Evolutionary conservation across 73 alveolate genomes (phyloP).

Genomic region (Paramecium octaurelia): DNA sequence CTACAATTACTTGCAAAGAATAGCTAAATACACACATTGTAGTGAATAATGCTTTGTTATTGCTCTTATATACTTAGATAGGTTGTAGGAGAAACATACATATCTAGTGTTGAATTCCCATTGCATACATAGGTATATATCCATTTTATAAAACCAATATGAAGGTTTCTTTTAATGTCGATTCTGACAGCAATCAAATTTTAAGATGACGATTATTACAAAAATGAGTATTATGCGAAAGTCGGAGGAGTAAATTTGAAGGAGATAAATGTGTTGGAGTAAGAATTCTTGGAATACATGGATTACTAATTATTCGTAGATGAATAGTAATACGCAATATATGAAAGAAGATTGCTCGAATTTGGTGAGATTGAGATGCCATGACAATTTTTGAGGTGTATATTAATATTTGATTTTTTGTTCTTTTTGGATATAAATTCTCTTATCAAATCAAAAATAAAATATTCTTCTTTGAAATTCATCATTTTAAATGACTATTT

Average conservation of each 20-base stretch:
- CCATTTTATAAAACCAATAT: background rate
- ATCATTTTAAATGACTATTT: background rate
- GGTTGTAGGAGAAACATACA: slow-evolving; percentile 61
- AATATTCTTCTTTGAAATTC: background rate
- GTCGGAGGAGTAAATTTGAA: slow-evolving; percentile 77
- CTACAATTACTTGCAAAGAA: slow-evolving; percentile 65
- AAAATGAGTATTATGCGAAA: slow-evolving; percentile 76
- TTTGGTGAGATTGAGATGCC: background rate
- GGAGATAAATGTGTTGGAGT: slow-evolving; percentile 75
- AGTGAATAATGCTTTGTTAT: slow-evolving; percentile 65
- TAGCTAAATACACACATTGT: slow-evolving; percentile 70
- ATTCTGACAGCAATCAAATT: slow-evolving; percentile 75
- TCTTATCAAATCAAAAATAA: background rate
- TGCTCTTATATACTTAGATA: slow-evolving; percentile 72
- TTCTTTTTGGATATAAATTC: background rate
- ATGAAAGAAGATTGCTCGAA: slow-evolving; percentile 35
- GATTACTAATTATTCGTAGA: slow-evolving; percentile 69
- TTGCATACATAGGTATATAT: slow-evolving; percentile 66
- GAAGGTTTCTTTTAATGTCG: slow-evolving; percentile 75
- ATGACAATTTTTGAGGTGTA: background rate
- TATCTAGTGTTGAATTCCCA: slow-evolving; percentile 52
- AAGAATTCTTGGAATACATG: slow-evolving; percentile 69
- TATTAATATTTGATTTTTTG: background rate
- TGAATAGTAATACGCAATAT: slow-evolving; percentile 64
- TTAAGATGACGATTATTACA: slow-evolving; percentile 72